Percentiles rank a stretch among this genome's conserved stretches.
phyloP scores from a whole-genome alignment of 345 rosid species.

The Ceriops decandra region DNA sequence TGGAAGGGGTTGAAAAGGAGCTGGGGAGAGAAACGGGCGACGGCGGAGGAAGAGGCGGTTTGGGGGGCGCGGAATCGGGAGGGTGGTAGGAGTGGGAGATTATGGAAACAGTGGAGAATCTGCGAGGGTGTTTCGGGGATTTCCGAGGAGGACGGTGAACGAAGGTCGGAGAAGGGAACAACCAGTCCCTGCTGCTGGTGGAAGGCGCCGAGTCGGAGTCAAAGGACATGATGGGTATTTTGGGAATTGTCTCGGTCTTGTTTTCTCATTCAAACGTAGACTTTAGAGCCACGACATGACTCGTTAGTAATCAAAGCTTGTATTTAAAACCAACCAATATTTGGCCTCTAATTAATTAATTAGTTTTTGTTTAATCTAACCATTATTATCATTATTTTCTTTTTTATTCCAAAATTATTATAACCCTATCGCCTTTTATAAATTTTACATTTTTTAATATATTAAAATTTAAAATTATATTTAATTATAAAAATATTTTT shows the following conservation, averaged over 20 bases:
- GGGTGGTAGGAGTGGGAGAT: conserved; percentile 21
- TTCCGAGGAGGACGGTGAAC: conserved; percentile 29
- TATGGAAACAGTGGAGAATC: conserved; percentile 38
- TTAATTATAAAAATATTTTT: no score
- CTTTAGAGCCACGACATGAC: no score
- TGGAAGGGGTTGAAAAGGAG: conserved; percentile 19
- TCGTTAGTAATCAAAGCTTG: no score
- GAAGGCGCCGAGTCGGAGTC: conserved; percentile 24
- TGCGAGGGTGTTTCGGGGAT: conserved; percentile 30
- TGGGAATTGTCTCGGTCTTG: neutral
- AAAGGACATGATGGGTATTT: conserved; percentile 34
- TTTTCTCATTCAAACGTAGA: no score
- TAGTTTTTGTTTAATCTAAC: no score
- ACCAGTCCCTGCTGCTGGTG: conserved; percentile 51
- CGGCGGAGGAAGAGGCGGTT: conserved; percentile 24
- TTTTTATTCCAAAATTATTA: no score
- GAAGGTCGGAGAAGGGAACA: conserved; percentile 61
- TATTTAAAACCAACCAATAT: no score
- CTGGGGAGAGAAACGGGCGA: conserved; percentile 7
- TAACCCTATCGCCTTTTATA: no score
- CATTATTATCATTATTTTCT: no score
- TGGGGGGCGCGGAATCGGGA: conserved; percentile 19
- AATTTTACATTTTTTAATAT: no score
- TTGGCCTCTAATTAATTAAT: no score
- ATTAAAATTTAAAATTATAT: no score